Evolutionary conservation across 805 yeast species (phyloP).

Genomic region (Nadsonia fulvescens): DNA sequence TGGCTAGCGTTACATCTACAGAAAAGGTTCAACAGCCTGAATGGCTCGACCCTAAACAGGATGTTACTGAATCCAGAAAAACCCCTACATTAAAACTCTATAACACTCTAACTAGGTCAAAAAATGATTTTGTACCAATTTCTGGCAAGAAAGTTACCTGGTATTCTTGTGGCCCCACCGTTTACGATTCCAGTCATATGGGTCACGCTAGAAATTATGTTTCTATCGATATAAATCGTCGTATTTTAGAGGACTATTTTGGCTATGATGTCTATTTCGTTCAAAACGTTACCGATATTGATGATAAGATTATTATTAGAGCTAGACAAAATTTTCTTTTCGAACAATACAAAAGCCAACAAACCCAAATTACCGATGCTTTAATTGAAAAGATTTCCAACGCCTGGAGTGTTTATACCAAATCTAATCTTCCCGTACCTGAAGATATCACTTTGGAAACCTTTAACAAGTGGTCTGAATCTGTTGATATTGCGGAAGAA

Average conservation of each 20-base stretch:
- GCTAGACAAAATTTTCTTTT: slow-evolving; percentile 81
- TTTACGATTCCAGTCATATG: slow-evolving; percentile 90
- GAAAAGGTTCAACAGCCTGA: slow-evolving; percentile 26
- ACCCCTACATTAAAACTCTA: slow-evolving; percentile 42
- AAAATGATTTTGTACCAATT: slow-evolving; percentile 61
- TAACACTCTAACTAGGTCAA: slow-evolving; percentile 70
- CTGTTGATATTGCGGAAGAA: slow-evolving; percentile 32
- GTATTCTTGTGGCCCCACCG: slow-evolving; percentile 99
- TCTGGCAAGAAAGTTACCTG: slow-evolving; percentile 51
- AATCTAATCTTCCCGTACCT: slow-evolving; percentile 30
- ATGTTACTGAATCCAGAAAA: slow-evolving; percentile 18
- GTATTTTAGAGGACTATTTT: slow-evolving; percentile 78
- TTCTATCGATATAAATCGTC: slow-evolving; percentile 79
- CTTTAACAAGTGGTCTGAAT: slow-evolving; percentile 28
- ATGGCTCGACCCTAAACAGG: slow-evolving; percentile 27
- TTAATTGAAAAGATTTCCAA: slow-evolving; percentile 23
- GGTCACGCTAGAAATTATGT: slow-evolving; percentile 98
- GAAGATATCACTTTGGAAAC: no score
- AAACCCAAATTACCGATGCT: slow-evolving; percentile 15
- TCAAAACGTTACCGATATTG: slow-evolving; percentile 97
- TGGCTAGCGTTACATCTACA: no score
- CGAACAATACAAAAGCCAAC: slow-evolving; percentile 30
- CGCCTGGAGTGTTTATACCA: slow-evolving; percentile 32
- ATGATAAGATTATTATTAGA: slow-evolving; percentile 86
- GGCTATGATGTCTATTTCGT: slow-evolving; percentile 78